Evolutionary conservation across 352 stramenopile genomes (phyloP).

Genomic region (Phytophthora pluvialis): DNA sequence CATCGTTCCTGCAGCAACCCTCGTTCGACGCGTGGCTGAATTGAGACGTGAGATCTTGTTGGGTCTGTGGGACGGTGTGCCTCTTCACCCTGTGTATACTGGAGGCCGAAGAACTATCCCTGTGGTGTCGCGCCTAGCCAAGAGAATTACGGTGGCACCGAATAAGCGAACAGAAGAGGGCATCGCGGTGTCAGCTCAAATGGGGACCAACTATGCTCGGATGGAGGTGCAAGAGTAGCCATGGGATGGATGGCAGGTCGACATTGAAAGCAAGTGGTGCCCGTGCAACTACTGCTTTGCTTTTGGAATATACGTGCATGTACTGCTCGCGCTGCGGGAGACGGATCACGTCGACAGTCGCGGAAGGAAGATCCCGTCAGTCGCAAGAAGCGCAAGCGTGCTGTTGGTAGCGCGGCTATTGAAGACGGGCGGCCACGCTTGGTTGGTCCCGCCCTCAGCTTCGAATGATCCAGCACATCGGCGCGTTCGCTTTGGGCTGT

Average conservation of each 20-base stretch:
- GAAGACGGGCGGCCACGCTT: background rate
- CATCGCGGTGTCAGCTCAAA: constrained; percentile 2
- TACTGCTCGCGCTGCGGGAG: background rate
- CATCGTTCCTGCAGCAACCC: no score
- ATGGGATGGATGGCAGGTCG: background rate
- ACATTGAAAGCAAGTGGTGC: background rate
- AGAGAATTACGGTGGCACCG: background rate
- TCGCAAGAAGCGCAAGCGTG: background rate
- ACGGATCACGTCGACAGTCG: background rate
- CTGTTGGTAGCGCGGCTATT: background rate
- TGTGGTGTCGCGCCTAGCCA: no score
- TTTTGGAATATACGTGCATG: constrained; percentile 6
- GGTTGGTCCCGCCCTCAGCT: background rate
- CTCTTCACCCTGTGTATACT: no score
- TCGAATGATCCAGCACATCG: background rate
- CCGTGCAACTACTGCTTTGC: constrained; percentile 8
- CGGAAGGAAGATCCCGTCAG: background rate
- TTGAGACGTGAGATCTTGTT: no score
- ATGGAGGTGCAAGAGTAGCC: constrained; percentile 2
- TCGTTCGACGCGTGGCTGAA: no score
- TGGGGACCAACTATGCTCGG: constrained; percentile 10
- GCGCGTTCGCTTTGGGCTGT: background rate
- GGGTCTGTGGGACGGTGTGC: no score
- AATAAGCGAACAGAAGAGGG: background rate
- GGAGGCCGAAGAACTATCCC: no score